phyloP scores from a whole-genome alignment of 2,329 filamentous ascomycete species.

The Xylariaceae sp. region DNA sequence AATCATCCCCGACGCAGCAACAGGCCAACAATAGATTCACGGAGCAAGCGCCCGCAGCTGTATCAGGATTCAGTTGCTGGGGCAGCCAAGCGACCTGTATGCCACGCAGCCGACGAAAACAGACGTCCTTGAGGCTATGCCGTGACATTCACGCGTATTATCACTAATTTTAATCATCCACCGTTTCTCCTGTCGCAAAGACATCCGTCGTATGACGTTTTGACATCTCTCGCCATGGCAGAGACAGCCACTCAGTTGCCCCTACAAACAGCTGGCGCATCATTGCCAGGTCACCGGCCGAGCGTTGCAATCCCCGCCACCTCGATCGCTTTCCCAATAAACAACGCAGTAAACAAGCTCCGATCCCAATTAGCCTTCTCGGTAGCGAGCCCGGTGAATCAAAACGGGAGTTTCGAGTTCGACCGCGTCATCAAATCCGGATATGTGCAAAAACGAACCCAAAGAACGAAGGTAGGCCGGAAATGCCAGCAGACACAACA shows the following conservation, averaged over 20 bases:
- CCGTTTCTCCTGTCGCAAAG: background rate
- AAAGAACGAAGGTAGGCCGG: conserved; percentile 77
- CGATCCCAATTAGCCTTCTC: conserved; percentile 52
- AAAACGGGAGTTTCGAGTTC: conserved; percentile 93
- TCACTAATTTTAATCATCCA: background rate
- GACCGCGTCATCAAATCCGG: conserved; percentile 90
- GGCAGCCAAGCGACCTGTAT: conserved; percentile 6
- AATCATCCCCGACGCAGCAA: background rate
- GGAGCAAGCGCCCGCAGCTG: background rate
- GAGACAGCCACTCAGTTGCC: conserved; percentile 28
- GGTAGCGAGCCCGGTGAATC: conserved; percentile 79
- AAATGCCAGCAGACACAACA: background rate
- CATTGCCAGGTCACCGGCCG: conserved; percentile 26
- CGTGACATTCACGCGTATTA: conserved; percentile 3
- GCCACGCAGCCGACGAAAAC: conserved; percentile 5
- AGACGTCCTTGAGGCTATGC: conserved; percentile 7
- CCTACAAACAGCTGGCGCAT: conserved; percentile 19
- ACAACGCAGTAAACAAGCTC: conserved; percentile 30
- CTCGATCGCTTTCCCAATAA: conserved; percentile 26
- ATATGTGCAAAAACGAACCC: conserved; percentile 79
- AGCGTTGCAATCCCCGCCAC: conserved; percentile 28
- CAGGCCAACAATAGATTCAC: background rate
- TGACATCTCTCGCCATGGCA: conserved; percentile 21
- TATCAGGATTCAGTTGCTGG: background rate
- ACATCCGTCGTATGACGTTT: background rate